A percentile compares a stretch with the other conserved stretches of the same genome.
phyloP scores from a whole-genome alignment of 2,329 filamentous ascomycete genomes.

The Dothistroma septosporum region DNA sequence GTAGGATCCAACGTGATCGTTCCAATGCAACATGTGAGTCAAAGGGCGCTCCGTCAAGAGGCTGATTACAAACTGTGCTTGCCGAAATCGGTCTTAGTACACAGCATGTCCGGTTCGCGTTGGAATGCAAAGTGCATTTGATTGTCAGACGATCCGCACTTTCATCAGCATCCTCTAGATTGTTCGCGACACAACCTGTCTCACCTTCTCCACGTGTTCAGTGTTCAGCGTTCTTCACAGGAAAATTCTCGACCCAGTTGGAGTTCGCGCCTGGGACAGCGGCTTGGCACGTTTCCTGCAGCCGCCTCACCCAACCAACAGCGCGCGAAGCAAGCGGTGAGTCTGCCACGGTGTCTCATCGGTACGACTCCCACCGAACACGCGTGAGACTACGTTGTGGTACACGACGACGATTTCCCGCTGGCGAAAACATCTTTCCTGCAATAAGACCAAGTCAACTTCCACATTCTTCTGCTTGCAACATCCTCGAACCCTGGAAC shows the following conservation, averaged over 20 bases:
- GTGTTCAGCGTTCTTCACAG: neutral
- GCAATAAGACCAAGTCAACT: neutral
- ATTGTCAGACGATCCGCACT: neutral
- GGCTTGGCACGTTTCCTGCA: neutral
- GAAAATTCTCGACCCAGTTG: neutral
- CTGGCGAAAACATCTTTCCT: neutral
- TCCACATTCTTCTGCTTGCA: neutral
- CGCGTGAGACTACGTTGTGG: neutral
- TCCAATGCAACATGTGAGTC: conserved; percentile 5
- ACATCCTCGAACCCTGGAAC: neutral
- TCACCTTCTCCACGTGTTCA: neutral
- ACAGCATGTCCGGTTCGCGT: neutral
- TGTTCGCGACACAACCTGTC: neutral
- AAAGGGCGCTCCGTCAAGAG: conserved; percentile 2
- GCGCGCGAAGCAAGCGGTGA: neutral
- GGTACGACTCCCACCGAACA: neutral
- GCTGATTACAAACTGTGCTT: conserved; percentile 11
- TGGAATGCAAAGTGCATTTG: neutral
- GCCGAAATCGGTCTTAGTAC: neutral
- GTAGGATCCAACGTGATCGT: neutral
- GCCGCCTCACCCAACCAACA: neutral
- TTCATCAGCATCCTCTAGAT: neutral
- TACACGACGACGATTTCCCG: neutral
- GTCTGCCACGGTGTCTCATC: neutral
- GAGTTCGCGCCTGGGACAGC: neutral